Conservation (phyloP, 306 rosid species). For the Inga laurina region DNA sequence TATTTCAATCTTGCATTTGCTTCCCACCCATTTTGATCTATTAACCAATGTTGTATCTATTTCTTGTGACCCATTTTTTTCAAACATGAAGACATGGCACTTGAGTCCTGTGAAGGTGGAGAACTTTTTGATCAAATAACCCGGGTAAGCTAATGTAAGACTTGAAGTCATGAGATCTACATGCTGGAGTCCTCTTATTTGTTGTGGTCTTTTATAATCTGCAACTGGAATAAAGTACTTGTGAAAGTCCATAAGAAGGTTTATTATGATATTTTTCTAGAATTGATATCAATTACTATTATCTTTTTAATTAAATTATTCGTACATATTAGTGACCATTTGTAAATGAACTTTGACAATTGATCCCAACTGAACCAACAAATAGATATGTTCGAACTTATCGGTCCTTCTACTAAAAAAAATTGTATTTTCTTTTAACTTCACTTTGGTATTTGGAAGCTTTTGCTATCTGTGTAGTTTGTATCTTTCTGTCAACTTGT, state of each 20-base stretch:
- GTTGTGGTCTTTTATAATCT: neutral
- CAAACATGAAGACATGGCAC: slow-evolving; percentile 85
- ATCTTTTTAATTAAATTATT: slow-evolving; percentile 6
- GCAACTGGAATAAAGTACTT: slow-evolving; percentile 4
- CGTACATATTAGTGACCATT: neutral
- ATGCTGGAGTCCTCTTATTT: slow-evolving; percentile 24
- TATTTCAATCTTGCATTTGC: slow-evolving; percentile 9
- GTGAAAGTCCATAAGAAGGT: neutral
- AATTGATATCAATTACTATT: slow-evolving; percentile 15
- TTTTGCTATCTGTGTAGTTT: neutral
- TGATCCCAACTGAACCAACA: neutral
- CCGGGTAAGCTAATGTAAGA: slow-evolving; percentile 68
- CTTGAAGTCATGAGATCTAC: slow-evolving; percentile 17
- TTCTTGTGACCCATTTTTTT: slow-evolving; percentile 22
- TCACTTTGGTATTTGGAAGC: neutral
- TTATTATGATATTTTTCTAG: slow-evolving; percentile 1
- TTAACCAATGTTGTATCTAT: slow-evolving; percentile 38
- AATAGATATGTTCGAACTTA: neutral
- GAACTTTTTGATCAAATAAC: slow-evolving; percentile 99
- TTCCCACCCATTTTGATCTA: slow-evolving; percentile 27
- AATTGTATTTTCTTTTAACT: neutral
- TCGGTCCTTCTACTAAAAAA: neutral
- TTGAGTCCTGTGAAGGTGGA: slow-evolving; percentile 99
- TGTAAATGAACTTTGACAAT: slow-evolving; percentile 1
- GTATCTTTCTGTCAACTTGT: slow-evolving; percentile 19